Conservation (phyloP, 306 rosid genomes). For the Alnus rubra region DNA sequence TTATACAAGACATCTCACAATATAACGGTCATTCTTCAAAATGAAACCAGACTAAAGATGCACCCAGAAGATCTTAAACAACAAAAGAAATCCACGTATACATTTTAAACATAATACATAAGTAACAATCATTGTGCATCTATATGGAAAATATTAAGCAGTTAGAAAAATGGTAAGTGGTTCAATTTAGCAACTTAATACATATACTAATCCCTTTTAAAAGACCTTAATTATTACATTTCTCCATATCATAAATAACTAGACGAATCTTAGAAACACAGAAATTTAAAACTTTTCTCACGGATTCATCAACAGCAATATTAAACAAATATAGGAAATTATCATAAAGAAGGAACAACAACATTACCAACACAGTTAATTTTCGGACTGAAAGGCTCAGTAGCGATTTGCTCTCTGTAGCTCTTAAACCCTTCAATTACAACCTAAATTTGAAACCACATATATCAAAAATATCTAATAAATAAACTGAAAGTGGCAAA, state of each 20-base stretch:
- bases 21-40: not conserved
- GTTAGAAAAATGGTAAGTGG: not conserved
- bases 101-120: not conserved
- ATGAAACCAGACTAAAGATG: too few relatives aligned
- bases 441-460: slow-evolving; percentile 43
- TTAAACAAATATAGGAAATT: slow-evolving; percentile 16
- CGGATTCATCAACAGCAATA: slow-evolving; percentile 15
- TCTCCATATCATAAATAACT: not conserved
- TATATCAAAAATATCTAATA: not conserved
- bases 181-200: not conserved
- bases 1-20: not conserved
- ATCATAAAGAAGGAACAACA: slow-evolving; percentile 21
- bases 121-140: not conserved
- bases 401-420: slow-evolving; percentile 85
- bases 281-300: not conserved
- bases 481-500: not conserved
- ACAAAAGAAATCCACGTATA: not conserved
- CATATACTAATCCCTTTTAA: not conserved
- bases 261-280: not conserved
- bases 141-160: too few relatives aligned
- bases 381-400: slow-evolving; percentile 96
- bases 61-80: too few relatives aligned
- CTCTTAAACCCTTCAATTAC: slow-evolving; percentile 96
- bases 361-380: slow-evolving; percentile 94
- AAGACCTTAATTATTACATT: not conserved